phyloP scores from a whole-genome alignment of 2,329 filamentous ascomycete species.

The Exophiala calicioides region DNA sequence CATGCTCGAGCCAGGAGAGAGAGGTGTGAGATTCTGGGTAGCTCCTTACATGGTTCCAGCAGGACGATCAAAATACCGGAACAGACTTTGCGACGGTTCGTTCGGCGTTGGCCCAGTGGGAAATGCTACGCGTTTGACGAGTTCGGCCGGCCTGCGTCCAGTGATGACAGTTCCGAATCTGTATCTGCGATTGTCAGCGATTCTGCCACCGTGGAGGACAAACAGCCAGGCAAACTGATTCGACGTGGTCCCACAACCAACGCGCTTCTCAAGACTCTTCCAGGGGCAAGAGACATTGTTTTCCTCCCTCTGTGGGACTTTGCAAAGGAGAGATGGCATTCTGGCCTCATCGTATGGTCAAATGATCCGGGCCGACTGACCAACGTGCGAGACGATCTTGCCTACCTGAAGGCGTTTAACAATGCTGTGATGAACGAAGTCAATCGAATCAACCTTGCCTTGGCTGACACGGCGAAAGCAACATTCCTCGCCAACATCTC shows the following conservation, averaged over 20 bases:
- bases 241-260: slow-evolving; percentile 18
- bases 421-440: slow-evolving; percentile 47
- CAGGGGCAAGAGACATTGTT: slow-evolving; percentile 33
- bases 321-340: slow-evolving; percentile 49
- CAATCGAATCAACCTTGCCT: slow-evolving; percentile 44
- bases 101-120: slow-evolving; percentile 50
- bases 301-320: slow-evolving; percentile 57
- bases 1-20: slow-evolving; percentile 32
- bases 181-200: slow-evolving; percentile 24
- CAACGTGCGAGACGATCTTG: slow-evolving; percentile 40
- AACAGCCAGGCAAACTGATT: neutral
- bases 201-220: neutral
- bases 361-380: slow-evolving; percentile 36
- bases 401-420: slow-evolving; percentile 44
- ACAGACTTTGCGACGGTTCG: slow-evolving; percentile 43
- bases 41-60: neutral
- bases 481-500: slow-evolving; percentile 49
- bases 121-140: slow-evolving; percentile 74
- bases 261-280: slow-evolving; percentile 22
- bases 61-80: slow-evolving; percentile 39
- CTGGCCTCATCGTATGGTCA: slow-evolving; percentile 49
- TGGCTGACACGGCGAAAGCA: slow-evolving; percentile 46
- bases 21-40: slow-evolving; percentile 22
- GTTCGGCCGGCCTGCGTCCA: slow-evolving; percentile 74
- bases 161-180: slow-evolving; percentile 60